Conservation (phyloP, 441 rosid genomes). For the Mallotus japonicus region DNA sequence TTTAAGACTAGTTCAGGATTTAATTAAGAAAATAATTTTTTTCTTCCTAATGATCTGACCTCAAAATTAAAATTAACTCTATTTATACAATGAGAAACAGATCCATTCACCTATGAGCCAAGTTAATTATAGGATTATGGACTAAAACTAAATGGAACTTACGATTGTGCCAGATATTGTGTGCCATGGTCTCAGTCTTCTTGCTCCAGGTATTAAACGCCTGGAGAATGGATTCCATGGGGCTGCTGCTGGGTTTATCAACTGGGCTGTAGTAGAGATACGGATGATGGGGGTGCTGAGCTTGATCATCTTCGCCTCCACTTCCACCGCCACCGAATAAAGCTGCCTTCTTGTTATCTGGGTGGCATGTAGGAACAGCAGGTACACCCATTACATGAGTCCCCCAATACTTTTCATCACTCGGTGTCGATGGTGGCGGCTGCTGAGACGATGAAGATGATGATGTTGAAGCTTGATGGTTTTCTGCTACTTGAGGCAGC, state of each 20-base stretch:
- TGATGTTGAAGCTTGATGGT: not conserved
- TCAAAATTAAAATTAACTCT: too few species aligned
- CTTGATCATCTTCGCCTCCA: slow-evolving; percentile 36
- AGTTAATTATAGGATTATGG: too few species aligned
- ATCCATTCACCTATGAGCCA: too few species aligned
- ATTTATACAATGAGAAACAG: too few species aligned
- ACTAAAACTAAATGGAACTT: not conserved
- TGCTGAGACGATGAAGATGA: not conserved
- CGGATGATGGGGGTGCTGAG: slow-evolving; percentile 40
- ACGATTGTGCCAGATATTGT: slow-evolving; percentile 73
- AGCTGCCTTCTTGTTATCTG: slow-evolving; percentile 71
- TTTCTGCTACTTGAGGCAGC: not conserved
- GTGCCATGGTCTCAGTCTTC: slow-evolving; percentile 64
- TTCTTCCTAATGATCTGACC: too few species aligned
- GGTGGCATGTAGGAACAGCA: slow-evolving; percentile 58
- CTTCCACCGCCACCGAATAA: slow-evolving; percentile 34
- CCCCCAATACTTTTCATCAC: slow-evolving; percentile 39
- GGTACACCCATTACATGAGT: slow-evolving; percentile 76
- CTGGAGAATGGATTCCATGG: slow-evolving; percentile 50
- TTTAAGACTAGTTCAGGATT: too few species aligned
- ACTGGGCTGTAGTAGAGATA: slow-evolving; percentile 53
- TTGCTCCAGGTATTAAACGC: slow-evolving; percentile 62
- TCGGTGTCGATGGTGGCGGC: not conserved
- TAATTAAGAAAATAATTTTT: too few species aligned
- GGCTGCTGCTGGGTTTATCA: slow-evolving; percentile 42